Base-by-base conservation (phyloP, 2,329 filamentous ascomycete genomes). In the Cladosporium sp. region DNA sequence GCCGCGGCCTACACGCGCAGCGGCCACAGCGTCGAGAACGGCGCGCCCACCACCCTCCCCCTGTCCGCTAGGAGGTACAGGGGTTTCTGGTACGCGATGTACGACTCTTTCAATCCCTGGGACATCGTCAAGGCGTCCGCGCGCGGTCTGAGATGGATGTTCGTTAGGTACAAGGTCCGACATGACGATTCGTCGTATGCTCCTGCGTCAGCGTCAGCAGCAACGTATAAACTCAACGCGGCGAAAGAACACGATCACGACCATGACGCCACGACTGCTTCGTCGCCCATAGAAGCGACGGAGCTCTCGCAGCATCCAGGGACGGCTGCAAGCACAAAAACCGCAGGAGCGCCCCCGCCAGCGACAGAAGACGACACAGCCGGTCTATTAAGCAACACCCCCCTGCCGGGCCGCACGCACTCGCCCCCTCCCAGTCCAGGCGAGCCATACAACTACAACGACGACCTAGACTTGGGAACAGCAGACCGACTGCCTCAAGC, bases 91-190 rank as follows among this genome's bases (percentile, higher is more conserved):
- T 75, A 76, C 55, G 88, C 88, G 3, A 66, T 92, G 6, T 65
- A 75, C 1, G 84, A 92, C 59, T 83, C 87, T 1, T 76, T 90
- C 64, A 93, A 93, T 60, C 78, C 86, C 0, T 88, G 87, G 83
- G 89, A 95, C 65, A 78, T 94, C 36, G 70, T 88, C 62, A 94
- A 91, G 69, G 86, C 86, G 0, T 82, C 86, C 54, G 86, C 84
- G 7, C 79, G 89, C 43, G 85, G 86, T 18, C 79, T 88, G 59
- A 79, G 85, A 58, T 95, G 89, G 90, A 72, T 94, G 16, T 84
- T 91, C 55, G 80, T 88, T 13, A 88, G 88, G 36, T 77, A 80
- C 48, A 84, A 81, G 64, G 68, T 73, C 54, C 78, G 85, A 30
- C 62, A 68, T 49, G 52, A 64, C 6, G 73, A 76, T 53, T 49